Percentiles rank a stretch among this genome's conserved stretches.
These are phyloP conservation scores for Penicillium sp. DNA, from an alignment of 2,329 filamentous ascomycete species.

Conservation along the genomic window DNA sequence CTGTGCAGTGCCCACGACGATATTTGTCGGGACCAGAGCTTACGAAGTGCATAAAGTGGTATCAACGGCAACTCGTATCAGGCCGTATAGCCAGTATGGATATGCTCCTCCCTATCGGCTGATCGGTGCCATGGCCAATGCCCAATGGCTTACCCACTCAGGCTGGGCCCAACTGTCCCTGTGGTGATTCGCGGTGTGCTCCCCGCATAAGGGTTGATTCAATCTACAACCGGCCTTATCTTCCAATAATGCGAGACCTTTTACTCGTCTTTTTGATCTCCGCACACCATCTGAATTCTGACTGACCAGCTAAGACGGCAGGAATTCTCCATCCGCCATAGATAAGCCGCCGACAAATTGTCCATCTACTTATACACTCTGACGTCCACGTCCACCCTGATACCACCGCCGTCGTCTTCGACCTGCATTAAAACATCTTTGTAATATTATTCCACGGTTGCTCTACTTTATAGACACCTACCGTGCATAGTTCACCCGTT, in stretches of 20 bases:
- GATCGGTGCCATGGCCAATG: conserved; percentile 8
- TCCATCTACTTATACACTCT: conserved; percentile 5
- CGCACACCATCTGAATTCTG: conserved; percentile 9
- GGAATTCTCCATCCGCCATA: conserved; percentile 3
- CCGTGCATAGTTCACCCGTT: background rate
- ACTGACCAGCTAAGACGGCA: conserved; percentile 5
- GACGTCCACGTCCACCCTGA: conserved; percentile 2
- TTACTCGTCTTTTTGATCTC: conserved; percentile 7
- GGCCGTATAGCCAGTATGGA: background rate
- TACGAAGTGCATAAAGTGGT: background rate
- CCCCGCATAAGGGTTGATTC: background rate
- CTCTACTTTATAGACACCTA: background rate
- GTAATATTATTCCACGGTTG: background rate
- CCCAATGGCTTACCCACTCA: conserved; percentile 7
- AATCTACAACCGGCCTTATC: conserved; percentile 2
- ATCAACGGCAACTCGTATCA: background rate
- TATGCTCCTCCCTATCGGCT: conserved; percentile 3
- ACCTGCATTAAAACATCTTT: background rate
- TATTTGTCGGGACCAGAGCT: background rate
- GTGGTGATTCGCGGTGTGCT: conserved; percentile 9
- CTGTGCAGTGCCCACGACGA: background rate
- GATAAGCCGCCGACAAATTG: conserved; percentile 1
- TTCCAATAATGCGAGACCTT: conserved; percentile 4
- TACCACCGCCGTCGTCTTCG: background rate
- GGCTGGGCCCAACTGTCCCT: conserved; percentile 1